Conservation (phyloP, 345 rosid genomes). For the Populus nigra region DNA sequence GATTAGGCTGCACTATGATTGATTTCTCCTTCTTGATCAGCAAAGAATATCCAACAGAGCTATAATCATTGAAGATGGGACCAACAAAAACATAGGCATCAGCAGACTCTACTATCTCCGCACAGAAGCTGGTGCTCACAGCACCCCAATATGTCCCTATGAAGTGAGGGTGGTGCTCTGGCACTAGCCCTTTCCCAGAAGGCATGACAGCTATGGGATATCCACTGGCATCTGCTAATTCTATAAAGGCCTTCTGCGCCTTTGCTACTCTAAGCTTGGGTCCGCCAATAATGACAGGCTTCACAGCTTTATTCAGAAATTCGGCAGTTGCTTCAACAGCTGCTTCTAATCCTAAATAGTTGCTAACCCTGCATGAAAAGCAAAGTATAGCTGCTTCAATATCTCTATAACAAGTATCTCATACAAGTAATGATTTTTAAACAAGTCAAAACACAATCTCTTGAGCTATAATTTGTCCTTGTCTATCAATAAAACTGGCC, state of each 20-base stretch:
- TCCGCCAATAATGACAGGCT: constrained; percentile 66
- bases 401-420: background rate
- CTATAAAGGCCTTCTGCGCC: constrained; percentile 53
- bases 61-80: constrained; percentile 72
- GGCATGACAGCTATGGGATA: constrained; percentile 69
- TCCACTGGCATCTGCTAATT: constrained; percentile 49
- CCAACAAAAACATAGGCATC: constrained; percentile 74
- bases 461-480: background rate
- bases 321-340: constrained; percentile 68
- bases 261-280: constrained; percentile 60
- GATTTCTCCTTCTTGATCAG: constrained; percentile 62
- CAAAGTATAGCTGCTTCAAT: background rate
- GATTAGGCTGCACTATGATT: constrained; percentile 55
- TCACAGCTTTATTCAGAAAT: constrained; percentile 68
- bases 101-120: constrained; percentile 74
- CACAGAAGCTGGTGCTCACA: constrained; percentile 58
- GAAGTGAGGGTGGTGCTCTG: constrained; percentile 61
- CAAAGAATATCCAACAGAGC: constrained; percentile 75
- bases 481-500: background rate
- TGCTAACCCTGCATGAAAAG: constrained; percentile 53
- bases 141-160: constrained; percentile 84
- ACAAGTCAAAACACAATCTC: background rate
- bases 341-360: constrained; percentile 61
- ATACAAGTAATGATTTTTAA: background rate
- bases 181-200: constrained; percentile 60